phyloP scores from a whole-genome alignment of 1,284 basidiomycete species.

The Boletellus sp. region DNA sequence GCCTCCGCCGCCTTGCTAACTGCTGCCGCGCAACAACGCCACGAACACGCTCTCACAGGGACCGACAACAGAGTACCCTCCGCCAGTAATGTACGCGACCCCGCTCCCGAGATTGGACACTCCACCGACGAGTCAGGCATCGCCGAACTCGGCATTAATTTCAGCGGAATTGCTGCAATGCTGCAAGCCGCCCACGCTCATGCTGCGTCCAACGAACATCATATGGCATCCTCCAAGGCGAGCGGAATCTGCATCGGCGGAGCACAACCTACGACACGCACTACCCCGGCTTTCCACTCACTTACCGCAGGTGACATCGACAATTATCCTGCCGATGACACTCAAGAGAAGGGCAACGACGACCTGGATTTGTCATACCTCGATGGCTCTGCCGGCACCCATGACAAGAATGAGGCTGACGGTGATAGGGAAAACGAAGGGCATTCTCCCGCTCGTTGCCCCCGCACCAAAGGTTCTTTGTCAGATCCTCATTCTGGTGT shows the following conservation, averaged over 20 bases:
- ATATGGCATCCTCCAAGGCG: slow-evolving; percentile 43
- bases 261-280: slow-evolving; percentile 55
- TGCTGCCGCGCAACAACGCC: slow-evolving; percentile 60
- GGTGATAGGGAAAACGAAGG: slow-evolving; percentile 28
- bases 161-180: slow-evolving; percentile 65
- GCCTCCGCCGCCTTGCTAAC: slow-evolving; percentile 56
- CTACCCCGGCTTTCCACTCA: slow-evolving; percentile 71
- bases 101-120: slow-evolving; percentile 11
- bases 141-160: slow-evolving; percentile 43
- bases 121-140: slow-evolving; percentile 25
- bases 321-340: slow-evolving; percentile 28
- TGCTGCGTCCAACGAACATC: slow-evolving; percentile 47
- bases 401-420: slow-evolving; percentile 41
- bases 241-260: slow-evolving; percentile 42
- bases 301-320: slow-evolving; percentile 53
- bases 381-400: slow-evolving; percentile 27
- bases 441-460: slow-evolving; percentile 29
- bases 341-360: slow-evolving; percentile 42
- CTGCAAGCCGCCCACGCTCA: slow-evolving; percentile 70
- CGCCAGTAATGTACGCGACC: slow-evolving; percentile 8
- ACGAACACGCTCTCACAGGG: slow-evolving; percentile 35
- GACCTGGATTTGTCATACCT: slow-evolving; percentile 56
- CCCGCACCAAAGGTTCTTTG: slow-evolving; percentile 27
- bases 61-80: slow-evolving; percentile 14
- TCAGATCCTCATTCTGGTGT: slow-evolving; percentile 42